Conservation (phyloP, 352 stramenopile species). For the Phytopythium cucurbitacearum region DNA sequence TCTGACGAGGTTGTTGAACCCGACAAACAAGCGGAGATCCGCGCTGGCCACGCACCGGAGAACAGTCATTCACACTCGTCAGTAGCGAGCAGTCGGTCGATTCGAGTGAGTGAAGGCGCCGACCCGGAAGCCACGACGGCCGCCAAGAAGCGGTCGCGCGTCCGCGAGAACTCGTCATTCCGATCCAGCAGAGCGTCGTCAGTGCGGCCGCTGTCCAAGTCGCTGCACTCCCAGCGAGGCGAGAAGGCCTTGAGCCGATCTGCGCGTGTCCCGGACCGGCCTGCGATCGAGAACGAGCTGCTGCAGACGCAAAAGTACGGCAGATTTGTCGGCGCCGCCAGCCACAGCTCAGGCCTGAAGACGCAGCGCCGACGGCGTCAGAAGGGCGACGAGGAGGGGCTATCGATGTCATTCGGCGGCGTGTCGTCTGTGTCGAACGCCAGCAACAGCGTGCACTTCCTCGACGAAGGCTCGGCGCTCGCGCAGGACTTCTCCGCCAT, state of each 20-base stretch:
- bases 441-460: slow-evolving; percentile 56
- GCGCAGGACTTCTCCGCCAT: slow-evolving; percentile 42
- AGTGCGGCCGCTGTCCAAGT: no score
- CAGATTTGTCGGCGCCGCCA: slow-evolving; percentile 22
- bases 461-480: slow-evolving; percentile 46
- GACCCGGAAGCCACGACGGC: no score
- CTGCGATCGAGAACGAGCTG: slow-evolving; percentile 12
- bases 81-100: no score
- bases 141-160: no score
- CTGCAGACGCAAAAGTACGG: slow-evolving; percentile 37
- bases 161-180: no score
- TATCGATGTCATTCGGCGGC: slow-evolving; percentile 47
- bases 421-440: slow-evolving; percentile 67
- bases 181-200: no score
- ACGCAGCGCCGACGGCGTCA: background rate
- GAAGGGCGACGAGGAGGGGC: background rate
- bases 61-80: no score
- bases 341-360: slow-evolving; percentile 7
- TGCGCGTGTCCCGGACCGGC: background rate
- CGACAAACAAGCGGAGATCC: slow-evolving; percentile 4
- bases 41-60: background rate
- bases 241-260: no score
- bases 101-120: no score
- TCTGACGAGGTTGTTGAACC: background rate
- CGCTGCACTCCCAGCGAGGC: no score